These are phyloP conservation scores for Circinella minor DNA, from an alignment of 371 early-diverging fungal genomes.

Conservation along the genomic window DNA sequence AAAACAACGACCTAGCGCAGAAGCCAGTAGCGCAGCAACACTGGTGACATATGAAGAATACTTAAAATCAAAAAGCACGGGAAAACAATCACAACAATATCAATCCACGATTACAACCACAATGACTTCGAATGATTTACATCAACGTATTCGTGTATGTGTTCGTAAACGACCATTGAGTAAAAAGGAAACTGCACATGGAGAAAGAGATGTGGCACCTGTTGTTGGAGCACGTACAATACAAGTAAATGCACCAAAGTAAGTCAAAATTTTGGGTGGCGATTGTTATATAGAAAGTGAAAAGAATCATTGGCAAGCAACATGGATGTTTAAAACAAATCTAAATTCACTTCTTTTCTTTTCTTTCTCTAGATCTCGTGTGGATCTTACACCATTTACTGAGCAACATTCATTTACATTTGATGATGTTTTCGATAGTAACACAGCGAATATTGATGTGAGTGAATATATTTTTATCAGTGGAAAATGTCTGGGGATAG, in stretches of 20 bases:
- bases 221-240: constrained; percentile 71
- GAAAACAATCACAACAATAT: background rate
- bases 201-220: constrained; percentile 84
- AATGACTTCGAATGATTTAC: constrained; percentile 42
- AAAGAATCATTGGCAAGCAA: no score
- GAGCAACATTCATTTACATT: constrained; percentile 95
- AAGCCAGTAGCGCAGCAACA: background rate
- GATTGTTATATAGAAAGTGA: background rate
- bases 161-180: constrained; percentile 96
- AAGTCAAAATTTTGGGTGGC: constrained; percentile 24
- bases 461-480: background rate
- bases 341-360: no score
- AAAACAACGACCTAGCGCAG: constrained; percentile 18
- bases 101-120: constrained; percentile 1
- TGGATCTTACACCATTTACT: constrained; percentile 93
- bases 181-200: constrained; percentile 73
- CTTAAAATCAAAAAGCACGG: constrained; percentile 6
- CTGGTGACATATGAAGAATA: constrained; percentile 25
- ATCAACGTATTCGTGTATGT: constrained; percentile 92
- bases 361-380: constrained; percentile 67
- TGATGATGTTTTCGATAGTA: constrained; percentile 95
- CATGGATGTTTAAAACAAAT: no score
- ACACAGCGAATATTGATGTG: constrained; percentile 81
- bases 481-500: background rate
- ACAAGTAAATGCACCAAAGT: constrained; percentile 90